phyloP scores from a whole-genome alignment of 331 rosid genomes.

The Acacia pycnantha region DNA sequence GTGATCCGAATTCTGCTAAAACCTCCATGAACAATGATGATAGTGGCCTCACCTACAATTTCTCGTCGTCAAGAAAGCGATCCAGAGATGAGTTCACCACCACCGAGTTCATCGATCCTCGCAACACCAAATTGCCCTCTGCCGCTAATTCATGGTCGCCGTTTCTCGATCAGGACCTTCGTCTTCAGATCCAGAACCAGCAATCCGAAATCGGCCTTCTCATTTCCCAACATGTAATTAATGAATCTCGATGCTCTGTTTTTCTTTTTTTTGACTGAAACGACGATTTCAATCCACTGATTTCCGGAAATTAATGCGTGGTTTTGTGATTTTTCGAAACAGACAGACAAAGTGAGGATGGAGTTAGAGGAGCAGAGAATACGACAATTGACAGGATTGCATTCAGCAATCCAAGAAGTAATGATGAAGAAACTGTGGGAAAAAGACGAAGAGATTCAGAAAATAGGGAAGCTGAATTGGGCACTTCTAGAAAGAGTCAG shows the following conservation, averaged over 20 bases:
- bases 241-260: neutral
- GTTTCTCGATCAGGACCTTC: neutral
- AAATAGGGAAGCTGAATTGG: conserved; percentile 61
- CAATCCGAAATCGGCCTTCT: neutral
- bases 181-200: neutral
- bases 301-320: neutral
- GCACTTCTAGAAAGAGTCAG: conserved; percentile 61
- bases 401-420: conserved; percentile 43
- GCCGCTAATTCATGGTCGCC: neutral
- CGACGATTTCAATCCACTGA: neutral
- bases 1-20: conserved; percentile 29
- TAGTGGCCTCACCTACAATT: conserved; percentile 50
- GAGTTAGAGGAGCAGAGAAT: conserved; percentile 47
- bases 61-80: conserved; percentile 37
- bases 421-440: conserved; percentile 54
- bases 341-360: conserved; percentile 62
- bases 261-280: neutral
- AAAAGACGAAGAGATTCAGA: conserved; percentile 69
- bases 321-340: neutral
- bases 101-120: neutral
- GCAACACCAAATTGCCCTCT: neutral
- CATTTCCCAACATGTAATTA: conserved; percentile 26
- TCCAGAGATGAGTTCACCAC: neutral
- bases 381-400: conserved; percentile 49
- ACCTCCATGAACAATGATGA: conserved; percentile 43